Evolutionary conservation across 768 basidiomycete species (phyloP).

Genomic region (Gloeostereum incarnatum): DNA sequence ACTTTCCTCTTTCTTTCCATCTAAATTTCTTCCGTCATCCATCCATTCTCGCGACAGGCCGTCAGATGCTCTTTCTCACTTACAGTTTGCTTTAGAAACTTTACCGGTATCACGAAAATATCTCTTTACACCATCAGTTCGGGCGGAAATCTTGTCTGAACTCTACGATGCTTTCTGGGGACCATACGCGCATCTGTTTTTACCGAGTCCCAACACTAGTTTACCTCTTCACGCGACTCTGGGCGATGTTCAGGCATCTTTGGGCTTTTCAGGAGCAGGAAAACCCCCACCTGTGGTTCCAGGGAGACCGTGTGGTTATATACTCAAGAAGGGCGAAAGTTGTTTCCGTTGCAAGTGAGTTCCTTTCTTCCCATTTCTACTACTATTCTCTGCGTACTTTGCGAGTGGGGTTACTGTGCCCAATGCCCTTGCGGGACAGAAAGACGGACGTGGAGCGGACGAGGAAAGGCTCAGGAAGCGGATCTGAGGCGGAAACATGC

Average conservation of each 20-base stretch:
- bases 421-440: too few relatives aligned
- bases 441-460: too few relatives aligned
- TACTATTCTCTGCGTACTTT: too few relatives aligned
- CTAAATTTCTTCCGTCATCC: conserved; percentile 41
- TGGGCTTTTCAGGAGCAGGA: conserved; percentile 49
- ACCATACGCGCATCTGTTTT: conserved; percentile 59
- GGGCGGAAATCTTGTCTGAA: conserved; percentile 74
- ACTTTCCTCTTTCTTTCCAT: conserved; percentile 27
- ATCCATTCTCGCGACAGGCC: conserved; percentile 48
- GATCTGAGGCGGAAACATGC: too few relatives aligned
- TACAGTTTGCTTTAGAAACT: conserved; percentile 69
- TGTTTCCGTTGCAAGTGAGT: conserved; percentile 92
- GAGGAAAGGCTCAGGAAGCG: too few relatives aligned
- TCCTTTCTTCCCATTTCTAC: conserved; percentile 1
- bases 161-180: conserved; percentile 83
- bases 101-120: conserved; percentile 78
- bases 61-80: conserved; percentile 59
- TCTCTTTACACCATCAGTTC: conserved; percentile 61
- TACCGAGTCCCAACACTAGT: conserved; percentile 54
- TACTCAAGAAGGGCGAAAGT: conserved; percentile 86
- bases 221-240: conserved; percentile 56
- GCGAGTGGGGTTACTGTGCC: too few relatives aligned
- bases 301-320: conserved; percentile 75
- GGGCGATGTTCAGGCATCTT: conserved; percentile 58
- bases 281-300: conserved; percentile 49